A percentile compares a stretch with the other conserved stretches of the same genome.
Evolutionary conservation across 2,329 filamentous ascomycete genomes (phyloP).

Genomic region (Sclerotinia sclerotiorum): DNA sequence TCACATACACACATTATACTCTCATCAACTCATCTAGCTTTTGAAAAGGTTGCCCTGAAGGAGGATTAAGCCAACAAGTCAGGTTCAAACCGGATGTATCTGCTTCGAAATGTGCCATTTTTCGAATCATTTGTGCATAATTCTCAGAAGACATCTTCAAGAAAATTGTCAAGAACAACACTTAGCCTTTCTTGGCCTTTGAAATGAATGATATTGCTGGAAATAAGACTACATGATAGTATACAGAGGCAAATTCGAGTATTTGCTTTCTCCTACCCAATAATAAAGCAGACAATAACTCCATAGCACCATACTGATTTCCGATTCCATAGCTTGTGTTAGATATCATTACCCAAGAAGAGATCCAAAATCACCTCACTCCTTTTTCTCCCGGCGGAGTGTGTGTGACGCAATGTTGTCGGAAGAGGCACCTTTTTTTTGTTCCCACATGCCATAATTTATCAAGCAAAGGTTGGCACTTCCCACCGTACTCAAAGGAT

Average conservation of each 20-base stretch:
- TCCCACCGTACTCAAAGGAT: neutral
- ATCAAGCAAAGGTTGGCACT: neutral
- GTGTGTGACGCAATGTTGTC: neutral
- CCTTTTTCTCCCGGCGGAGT: neutral
- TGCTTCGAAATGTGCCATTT: neutral
- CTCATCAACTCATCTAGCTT: neutral
- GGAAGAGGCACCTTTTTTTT: neutral
- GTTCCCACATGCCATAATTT: neutral
- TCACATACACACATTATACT: neutral
- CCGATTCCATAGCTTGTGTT: neutral
- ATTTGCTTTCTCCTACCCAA: slow-evolving; percentile 6
- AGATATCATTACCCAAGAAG: neutral
- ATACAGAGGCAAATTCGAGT: slow-evolving; percentile 18
- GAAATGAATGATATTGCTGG: neutral
- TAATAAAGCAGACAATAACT: neutral
- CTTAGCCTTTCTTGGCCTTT: neutral
- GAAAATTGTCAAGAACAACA: neutral
- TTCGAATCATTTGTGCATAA: neutral
- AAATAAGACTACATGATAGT: slow-evolving; percentile 20
- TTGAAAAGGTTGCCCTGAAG: neutral
- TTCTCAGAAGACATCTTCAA: neutral
- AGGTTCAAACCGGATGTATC: neutral
- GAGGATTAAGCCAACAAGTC: neutral
- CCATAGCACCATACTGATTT: slow-evolving; percentile 5
- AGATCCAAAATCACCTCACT: neutral